These are phyloP conservation scores for Acrocalymma vagum DNA, from an alignment of 2,329 filamentous ascomycete species.

Conservation along the genomic window DNA sequence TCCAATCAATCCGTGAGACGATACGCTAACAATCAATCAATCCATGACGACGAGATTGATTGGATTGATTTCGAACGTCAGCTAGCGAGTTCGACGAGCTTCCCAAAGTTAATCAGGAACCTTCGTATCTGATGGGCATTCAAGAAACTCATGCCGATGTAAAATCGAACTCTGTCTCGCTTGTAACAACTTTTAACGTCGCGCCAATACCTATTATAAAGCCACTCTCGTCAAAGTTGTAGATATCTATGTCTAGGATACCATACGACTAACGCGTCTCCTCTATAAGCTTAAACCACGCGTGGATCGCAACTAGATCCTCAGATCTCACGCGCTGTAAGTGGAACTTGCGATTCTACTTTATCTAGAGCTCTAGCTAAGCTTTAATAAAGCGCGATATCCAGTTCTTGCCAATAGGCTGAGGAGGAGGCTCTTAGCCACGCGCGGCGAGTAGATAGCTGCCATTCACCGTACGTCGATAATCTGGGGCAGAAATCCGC, in stretches of 20 bases:
- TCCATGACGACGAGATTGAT: too few species aligned
- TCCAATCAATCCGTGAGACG: too few species aligned
- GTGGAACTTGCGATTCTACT: constrained; percentile 13
- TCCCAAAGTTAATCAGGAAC: too few species aligned
- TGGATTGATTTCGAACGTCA: too few species aligned
- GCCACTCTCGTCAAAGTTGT: constrained; percentile 26
- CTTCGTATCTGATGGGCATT: too few species aligned
- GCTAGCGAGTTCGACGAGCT: too few species aligned
- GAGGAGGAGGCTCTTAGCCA: constrained; percentile 12
- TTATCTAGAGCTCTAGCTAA: constrained; percentile 16
- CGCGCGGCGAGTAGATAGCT: constrained; percentile 6
- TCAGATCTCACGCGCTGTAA: constrained; percentile 10
- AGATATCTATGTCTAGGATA: constrained; percentile 12
- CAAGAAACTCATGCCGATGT: too few species aligned
- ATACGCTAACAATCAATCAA: too few species aligned
- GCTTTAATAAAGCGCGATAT: constrained; percentile 11
- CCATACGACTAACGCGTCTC: constrained; percentile 11
- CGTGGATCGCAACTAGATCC: constrained; percentile 9
- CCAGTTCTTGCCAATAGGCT: constrained; percentile 14
- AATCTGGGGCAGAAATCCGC: constrained; percentile 8
- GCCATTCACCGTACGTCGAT: constrained; percentile 8
- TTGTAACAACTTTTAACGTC: too few species aligned
- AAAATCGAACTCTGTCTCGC: too few species aligned
- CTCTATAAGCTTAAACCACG: constrained; percentile 17
- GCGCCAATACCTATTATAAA: constrained; percentile 21